Evolutionary conservation across 2,329 filamentous ascomycete genomes (phyloP), one percentile per base, ranked within the genome.

Genomic region (Colletotrichum endophyticum): DNA sequence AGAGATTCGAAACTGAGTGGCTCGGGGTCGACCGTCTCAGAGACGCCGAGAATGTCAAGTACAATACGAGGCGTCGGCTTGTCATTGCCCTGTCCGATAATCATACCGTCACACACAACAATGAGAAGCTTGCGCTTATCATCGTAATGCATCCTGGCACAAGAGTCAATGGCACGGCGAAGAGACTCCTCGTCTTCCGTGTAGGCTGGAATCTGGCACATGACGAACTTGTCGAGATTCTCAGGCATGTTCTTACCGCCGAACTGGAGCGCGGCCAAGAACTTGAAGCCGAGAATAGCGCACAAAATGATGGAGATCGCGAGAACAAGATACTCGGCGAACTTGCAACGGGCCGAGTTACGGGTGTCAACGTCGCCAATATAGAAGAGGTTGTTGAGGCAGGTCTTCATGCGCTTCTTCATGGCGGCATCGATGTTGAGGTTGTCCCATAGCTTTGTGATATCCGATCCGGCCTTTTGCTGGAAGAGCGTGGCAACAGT

Each of bases 171-270:
- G 75, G 97, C 97, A 89, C 96, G 96, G 72, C 97, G 95, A 30
- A 99, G 90, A 44, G 96, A 99, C 1, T 99, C 98, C 84, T 99
- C 98, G 83, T 99, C 97, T 88, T 99, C 97, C 1, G 97, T 99
- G 82, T 99, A 99, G 2, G 96, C 97, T 0, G 97, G 97, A 76
- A 99, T 96, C 85, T 98, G 98, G 83, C 95, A 98, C 86, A 99
- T 98, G 84, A 99, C 90, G 84, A 99, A 99, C 84, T 99, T 99
- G 86, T 99, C 97, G 34, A 99, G 91, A 83, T 98, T 97, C 86
- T 99, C 97, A 0, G 97, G 98, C 49, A 96, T 88, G 78, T 95
- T 98, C 88, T 98, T 98, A 80, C 91, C 93, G 61, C 95, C 94
- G 81, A 99, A 99, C 82, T 99, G 97, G 75, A 99, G 90, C 9